These are phyloP conservation scores for Kluyveromyces starmeri DNA, from an alignment of 805 yeast species.

Conservation along the genomic window DNA sequence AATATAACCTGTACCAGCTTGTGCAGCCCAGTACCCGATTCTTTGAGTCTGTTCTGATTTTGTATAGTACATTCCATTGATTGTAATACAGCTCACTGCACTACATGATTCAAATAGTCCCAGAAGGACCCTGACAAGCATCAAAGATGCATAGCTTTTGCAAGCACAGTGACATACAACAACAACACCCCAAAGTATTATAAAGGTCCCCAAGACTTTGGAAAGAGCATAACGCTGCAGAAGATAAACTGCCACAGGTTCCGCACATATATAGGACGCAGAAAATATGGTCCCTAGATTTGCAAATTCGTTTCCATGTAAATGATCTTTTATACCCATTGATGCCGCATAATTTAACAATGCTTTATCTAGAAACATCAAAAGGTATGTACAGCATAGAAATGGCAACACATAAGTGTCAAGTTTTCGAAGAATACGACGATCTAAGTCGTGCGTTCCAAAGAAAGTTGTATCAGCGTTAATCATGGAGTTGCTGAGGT, in stretches of 20 bases:
- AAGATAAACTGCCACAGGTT: slow-evolving; percentile 39
- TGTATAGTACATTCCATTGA: slow-evolving; percentile 57
- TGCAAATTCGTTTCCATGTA: slow-evolving; percentile 41
- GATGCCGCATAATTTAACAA: slow-evolving; percentile 53
- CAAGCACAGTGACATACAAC: slow-evolving; percentile 46
- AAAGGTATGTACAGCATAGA: slow-evolving; percentile 44
- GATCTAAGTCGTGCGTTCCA: slow-evolving; percentile 18
- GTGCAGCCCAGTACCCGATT: slow-evolving; percentile 50
- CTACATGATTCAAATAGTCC: slow-evolving; percentile 49
- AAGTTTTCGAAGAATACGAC: slow-evolving; percentile 30
- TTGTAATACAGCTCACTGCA: slow-evolving; percentile 47
- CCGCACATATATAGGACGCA: slow-evolving; percentile 45
- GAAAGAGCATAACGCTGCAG: slow-evolving; percentile 48
- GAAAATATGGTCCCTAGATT: slow-evolving; percentile 46
- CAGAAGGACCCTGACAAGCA: slow-evolving; percentile 45
- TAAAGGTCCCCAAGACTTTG: slow-evolving; percentile 39
- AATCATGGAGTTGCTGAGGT: slow-evolving; percentile 7
- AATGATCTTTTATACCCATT: slow-evolving; percentile 48
- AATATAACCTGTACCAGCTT: slow-evolving; percentile 43
- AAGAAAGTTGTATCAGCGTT: slow-evolving; percentile 12
- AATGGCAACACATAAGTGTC: slow-evolving; percentile 41
- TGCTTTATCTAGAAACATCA: slow-evolving; percentile 54
- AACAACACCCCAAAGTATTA: slow-evolving; percentile 46
- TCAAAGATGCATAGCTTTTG: slow-evolving; percentile 41
- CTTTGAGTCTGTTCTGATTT: slow-evolving; percentile 42